Base-by-base conservation (phyloP, 176 grass and related monocot genomes). In the Oryza rufipogon region DNA sequence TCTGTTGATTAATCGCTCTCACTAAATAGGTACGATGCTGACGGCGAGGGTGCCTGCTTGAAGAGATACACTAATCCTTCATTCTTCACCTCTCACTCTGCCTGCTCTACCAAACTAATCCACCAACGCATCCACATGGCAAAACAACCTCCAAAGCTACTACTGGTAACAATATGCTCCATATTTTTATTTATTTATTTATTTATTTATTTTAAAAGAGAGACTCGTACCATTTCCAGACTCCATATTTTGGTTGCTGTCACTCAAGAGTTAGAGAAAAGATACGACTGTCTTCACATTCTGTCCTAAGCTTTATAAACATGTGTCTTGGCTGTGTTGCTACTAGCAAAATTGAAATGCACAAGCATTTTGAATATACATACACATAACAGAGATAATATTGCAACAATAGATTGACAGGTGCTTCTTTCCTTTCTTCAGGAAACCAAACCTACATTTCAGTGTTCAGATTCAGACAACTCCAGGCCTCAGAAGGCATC, bases 41-140 rank as follows among this genome's bases (percentile, higher is more conserved):
- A 71, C 54, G 94, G 94, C 72, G 78, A 75, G 60, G 91, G 94
- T 83, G 84, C 91, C 22, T 96, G 94, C 76, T 81, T 93, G 74
- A 93, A 83, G 85, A 96, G 91, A 83, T 92, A 93, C 64, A 84
- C 91, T 12, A 45, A 96, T 70, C 89, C 94, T 15, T 89, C 91
- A 38, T 83, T 77, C 80, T 96, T 80, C 66, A 89, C 52, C 79
- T 49, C 79, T 3, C n/a, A 84, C 33, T 85, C 58, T 75, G 64
- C 85, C 65, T 75, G 68, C 79, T 86, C 81, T 42, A 46, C 78
- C 41, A 82, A 76, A 41, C 39, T 41, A 41, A 41, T 41, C 39
- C 39, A 41, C 39, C 39, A 41, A 41, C 39, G 6, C 39, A 41
- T 41, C 51, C 71, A 17, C 23, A 74, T 26, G 71, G 41, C 85